Base-by-base conservation (phyloP, 768 basidiomycete species). In the Tylopilus balloui region DNA sequence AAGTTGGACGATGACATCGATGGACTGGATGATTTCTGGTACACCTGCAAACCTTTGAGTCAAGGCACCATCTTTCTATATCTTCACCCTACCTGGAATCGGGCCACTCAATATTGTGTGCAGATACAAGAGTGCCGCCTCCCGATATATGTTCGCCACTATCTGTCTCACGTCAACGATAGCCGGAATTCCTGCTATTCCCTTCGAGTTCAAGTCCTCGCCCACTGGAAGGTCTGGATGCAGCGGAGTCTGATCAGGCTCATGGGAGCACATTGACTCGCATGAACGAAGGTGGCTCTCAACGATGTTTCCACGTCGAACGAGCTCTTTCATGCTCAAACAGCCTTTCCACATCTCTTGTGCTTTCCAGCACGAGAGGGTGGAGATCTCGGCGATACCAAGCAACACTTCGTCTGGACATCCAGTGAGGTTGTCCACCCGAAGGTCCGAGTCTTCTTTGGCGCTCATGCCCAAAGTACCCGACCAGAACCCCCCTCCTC, bases 351-450 rank as follows among this genome's bases (percentile, higher is more conserved):
- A 78, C 48, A 75, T 70, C 62, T 89, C 81, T 42, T 74, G 72
- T 20, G 71, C 65, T 66, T 89, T 90, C 88, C 89, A 91, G 56
- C 81, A 77, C 5, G 84, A 79, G 25, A 92, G 76, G 7, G 76
- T 73, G n/a, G 84, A 81, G 19, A 79, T 75, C 61, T 91, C 87
- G 20, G 82, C 87, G 51, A 91, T 77, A 31, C 81, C 85, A 51
- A 90, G 77, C 62, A 91, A 67, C 9, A 80, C 84, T 57, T 85
- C 85, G 58, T 92, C 86, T 3, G 88, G 83, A 70, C 88, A 90
- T 24, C 88, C 88, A 20, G 79, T 83, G 51, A 90, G 67, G 39
- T 70, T 66, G 54, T 87, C 85, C 78, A 90, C 83, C 42, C 76
- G 77, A 55, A 81, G 67, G 45, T 78, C 72, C 44, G 69, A 69